Percentiles rank a stretch among this genome's conserved stretches.
Conservation (phyloP, 139 green algal species). For the Chlorella sp. region DNA sequence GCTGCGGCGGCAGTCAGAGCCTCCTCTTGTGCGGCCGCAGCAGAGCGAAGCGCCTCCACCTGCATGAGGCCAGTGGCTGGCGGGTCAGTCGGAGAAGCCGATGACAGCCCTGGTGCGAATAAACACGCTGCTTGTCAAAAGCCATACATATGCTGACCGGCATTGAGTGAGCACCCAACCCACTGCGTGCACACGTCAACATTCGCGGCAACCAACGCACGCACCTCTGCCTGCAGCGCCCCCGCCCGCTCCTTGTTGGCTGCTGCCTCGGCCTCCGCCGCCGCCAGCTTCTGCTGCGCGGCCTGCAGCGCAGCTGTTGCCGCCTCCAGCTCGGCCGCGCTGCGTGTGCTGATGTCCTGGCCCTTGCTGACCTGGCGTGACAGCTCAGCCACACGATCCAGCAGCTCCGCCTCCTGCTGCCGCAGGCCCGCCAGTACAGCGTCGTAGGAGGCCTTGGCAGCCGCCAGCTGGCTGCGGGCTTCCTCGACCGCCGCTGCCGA, state of each 20-base stretch:
- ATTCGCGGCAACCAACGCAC: too few relatives aligned
- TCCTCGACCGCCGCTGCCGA: neutral
- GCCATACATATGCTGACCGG: too few relatives aligned
- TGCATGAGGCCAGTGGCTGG: neutral
- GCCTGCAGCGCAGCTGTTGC: neutral
- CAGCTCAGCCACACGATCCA: conserved; percentile 10
- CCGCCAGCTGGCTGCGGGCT: neutral
- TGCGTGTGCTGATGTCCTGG: neutral
- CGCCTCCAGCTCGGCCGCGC: neutral
- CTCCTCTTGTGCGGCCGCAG: neutral
- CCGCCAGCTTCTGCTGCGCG: neutral
- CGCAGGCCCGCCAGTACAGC: neutral
- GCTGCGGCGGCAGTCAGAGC: neutral
- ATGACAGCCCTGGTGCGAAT: too few relatives aligned
- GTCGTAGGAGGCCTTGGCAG: neutral
- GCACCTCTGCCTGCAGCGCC: conserved; percentile 1
- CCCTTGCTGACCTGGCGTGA: neutral
- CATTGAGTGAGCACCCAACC: too few relatives aligned
- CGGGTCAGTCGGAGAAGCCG: too few relatives aligned
- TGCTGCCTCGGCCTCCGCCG: neutral
- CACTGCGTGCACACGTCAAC: too few relatives aligned
- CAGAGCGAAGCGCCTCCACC: neutral
- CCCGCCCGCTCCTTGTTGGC: neutral
- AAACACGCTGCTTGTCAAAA: too few relatives aligned
- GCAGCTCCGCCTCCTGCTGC: conserved; percentile 24